Evolutionary conservation across 1,139 yeast species (phyloP).

Genomic region (Diutina catenulata): DNA sequence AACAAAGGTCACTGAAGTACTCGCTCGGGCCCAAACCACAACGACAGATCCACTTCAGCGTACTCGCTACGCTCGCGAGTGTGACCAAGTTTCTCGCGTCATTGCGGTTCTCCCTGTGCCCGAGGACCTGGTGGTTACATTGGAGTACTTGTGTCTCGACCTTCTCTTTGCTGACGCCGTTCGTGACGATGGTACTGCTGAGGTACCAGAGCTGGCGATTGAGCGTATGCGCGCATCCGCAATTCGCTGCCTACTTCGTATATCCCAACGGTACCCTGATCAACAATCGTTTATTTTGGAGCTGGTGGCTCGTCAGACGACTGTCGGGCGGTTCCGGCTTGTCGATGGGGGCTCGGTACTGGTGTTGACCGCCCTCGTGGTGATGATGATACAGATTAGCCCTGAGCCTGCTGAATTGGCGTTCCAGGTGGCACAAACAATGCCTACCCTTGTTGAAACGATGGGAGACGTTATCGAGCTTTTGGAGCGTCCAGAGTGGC

Average conservation of each 20-base stretch:
- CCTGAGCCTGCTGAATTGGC: background rate
- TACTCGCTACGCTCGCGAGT: background rate
- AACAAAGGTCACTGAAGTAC: no score
- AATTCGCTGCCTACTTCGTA: background rate
- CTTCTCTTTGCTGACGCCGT: background rate
- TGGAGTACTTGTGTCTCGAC: conserved; percentile 3
- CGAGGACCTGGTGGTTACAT: background rate
- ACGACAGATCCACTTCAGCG: no score
- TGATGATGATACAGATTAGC: conserved; percentile 1
- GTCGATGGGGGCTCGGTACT: background rate
- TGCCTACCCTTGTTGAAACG: no score
- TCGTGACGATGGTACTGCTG: background rate
- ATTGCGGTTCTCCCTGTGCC: background rate
- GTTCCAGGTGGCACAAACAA: no score
- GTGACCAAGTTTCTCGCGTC: background rate
- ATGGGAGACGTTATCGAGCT: background rate
- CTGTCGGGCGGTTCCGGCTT: background rate
- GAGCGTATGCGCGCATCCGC: conserved; percentile 1
- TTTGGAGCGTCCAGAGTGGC: conserved; percentile 3
- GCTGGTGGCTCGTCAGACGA: background rate
- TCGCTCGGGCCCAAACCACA: no score
- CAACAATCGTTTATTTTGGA: conserved; percentile 1
- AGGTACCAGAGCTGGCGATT: no score
- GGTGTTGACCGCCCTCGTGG: background rate
- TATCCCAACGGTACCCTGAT: background rate